Conservation (phyloP, 1,139 yeast species). For the Pichia sp. region DNA sequence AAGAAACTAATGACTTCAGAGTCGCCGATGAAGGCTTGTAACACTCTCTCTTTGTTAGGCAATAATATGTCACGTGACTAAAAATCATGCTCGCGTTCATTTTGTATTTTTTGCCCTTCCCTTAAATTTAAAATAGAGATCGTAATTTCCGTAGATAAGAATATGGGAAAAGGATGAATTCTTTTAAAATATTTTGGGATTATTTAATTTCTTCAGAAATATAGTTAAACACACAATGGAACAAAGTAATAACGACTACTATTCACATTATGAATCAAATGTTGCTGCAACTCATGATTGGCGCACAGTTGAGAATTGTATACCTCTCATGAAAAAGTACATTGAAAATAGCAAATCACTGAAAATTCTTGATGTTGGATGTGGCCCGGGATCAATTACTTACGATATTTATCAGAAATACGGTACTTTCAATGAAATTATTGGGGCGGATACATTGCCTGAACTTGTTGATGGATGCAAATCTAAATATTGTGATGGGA, state of each 20-base stretch:
- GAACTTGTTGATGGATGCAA: constrained; percentile 2
- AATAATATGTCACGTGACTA: no score
- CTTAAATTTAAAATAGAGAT: no score
- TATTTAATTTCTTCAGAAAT: no score
- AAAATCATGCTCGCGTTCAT: no score
- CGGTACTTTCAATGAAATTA: constrained; percentile 1
- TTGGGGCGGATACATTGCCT: constrained; percentile 5
- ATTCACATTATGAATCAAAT: constrained; percentile 17
- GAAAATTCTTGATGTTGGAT: constrained; percentile 11
- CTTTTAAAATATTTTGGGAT: no score
- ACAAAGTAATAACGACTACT: constrained; percentile 4
- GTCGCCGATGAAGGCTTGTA: no score
- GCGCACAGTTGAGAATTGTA: constrained; percentile 1
- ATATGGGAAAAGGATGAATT: no score
- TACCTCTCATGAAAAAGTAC: background rate
- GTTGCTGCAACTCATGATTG: constrained; percentile 5
- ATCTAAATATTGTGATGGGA: background rate
- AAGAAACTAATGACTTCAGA: no score
- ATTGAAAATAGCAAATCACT: background rate
- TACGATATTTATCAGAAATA: constrained; percentile 4
- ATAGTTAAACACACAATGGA: no score
- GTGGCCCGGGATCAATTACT: constrained; percentile 12
- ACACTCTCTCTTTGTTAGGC: no score
- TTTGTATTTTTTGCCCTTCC: no score
- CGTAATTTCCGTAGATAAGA: no score